Base-by-base conservation (phyloP, 306 rosid genomes). In the Inga laurina region DNA sequence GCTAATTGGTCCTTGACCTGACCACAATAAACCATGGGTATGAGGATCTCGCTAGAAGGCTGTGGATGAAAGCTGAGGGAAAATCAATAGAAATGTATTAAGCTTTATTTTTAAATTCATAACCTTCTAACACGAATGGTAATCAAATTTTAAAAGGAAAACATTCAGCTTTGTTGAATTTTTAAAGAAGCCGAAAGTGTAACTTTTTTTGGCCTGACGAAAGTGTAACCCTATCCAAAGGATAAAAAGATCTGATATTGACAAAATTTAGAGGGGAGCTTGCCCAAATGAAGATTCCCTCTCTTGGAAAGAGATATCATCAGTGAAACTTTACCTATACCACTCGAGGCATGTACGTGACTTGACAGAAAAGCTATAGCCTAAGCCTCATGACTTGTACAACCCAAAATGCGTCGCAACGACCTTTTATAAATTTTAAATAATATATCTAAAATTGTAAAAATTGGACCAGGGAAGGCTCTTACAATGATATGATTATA, bases 251-350 rank as follows among this genome's bases (percentile, higher is more conserved):
- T 22, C 24, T 18, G 52, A 18, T 14, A 51, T 39, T 22, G 77
- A 66, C 65, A 37, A 14, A 2, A 13, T 7, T 30, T 41, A n/a
- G 61, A 67, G 57, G 54, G 10, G 37, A 22, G 72, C n/a, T 14
- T 79, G 34, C 19, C 68, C 43, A 44, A 54, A 18, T 56, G 65
- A 24, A 45, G 41, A 82, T 44, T 76, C 64, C 30, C 78, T 43
- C 64, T 21, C 15, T 64, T 9, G 43, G 18, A 62, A n/a, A 44
- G 44, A 62, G 44, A 62, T 48, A 51, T 30, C 32, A 8, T 32
- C 18, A 30, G 59, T 37, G 27, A 72, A 39, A 45, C 69, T 72
- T 39, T 62, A 39, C 27, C 65, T 61, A 24, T 45, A 75, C 16
- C 5, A 71, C 10, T 10, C 21, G 35, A 69, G n/a, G 37, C 69